Evolutionary conservation across 257 asterid species (phyloP).

Genomic region (Ligustrum vulgare): DNA sequence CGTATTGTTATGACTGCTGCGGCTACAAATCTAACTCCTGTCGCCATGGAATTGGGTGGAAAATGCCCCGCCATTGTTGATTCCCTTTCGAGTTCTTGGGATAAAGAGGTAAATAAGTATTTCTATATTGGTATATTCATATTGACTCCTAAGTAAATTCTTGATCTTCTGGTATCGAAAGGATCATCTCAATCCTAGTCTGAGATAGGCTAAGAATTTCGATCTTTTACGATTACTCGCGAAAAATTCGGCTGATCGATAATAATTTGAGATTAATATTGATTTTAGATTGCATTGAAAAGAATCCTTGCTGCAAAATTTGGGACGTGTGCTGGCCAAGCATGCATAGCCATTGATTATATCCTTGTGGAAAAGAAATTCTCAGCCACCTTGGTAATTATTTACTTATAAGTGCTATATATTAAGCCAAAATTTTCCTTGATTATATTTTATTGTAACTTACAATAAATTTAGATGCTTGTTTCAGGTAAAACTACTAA

Average conservation of each 20-base stretch:
- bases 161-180: neutral
- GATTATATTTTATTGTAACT: neutral
- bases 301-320: slow-evolving; percentile 68
- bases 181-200: neutral
- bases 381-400: slow-evolving; percentile 52
- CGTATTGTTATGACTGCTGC: slow-evolving; percentile 68
- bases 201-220: too few relatives aligned
- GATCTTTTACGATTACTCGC: neutral
- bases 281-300: slow-evolving; percentile 54
- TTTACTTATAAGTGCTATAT: neutral
- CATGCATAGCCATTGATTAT: slow-evolving; percentile 74
- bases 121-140: neutral
- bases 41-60: slow-evolving; percentile 74
- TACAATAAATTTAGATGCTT: neutral
- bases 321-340: slow-evolving; percentile 87
- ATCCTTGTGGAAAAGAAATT: slow-evolving; percentile 59
- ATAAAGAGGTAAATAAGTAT: slow-evolving; percentile 38
- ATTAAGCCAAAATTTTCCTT: neutral
- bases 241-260: neutral
- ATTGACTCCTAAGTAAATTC: neutral
- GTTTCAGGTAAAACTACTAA: slow-evolving; percentile 56
- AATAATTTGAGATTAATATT: neutral
- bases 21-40: slow-evolving; percentile 72
- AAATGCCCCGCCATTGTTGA: slow-evolving; percentile 83
- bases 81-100: slow-evolving; percentile 58